phyloP scores from a whole-genome alignment of 345 rosid genomes.

The Triadica sebifera region DNA sequence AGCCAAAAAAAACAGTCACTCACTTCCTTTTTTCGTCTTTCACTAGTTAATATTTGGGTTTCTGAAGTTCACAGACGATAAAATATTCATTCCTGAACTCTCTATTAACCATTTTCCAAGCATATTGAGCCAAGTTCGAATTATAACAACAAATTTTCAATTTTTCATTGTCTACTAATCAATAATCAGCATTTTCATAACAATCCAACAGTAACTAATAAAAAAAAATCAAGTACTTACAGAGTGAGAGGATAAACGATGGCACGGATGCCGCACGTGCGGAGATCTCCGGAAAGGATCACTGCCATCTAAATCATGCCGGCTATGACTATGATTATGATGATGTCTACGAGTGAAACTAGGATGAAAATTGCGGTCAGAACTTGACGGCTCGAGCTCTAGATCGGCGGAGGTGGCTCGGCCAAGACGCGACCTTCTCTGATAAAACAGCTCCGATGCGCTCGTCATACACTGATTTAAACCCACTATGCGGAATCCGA shows the following conservation, averaged over 20 bases:
- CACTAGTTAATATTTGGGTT: too few species aligned
- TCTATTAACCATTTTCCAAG: too few species aligned
- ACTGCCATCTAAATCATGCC: conserved; percentile 56
- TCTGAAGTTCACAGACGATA: too few species aligned
- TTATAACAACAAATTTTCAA: too few species aligned
- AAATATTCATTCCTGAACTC: too few species aligned
- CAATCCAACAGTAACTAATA: background rate
- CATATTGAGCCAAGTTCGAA: too few species aligned
- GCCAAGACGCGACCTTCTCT: conserved; percentile 68
- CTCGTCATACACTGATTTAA: conserved; percentile 68
- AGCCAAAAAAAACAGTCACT: too few species aligned
- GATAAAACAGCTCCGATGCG: conserved; percentile 83
- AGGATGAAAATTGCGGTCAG: conserved; percentile 40
- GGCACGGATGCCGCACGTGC: conserved; percentile 42
- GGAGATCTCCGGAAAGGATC: conserved; percentile 57
- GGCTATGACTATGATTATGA: conserved; percentile 29
- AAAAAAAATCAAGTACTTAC: conserved; percentile 23
- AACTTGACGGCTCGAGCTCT: conserved; percentile 33
- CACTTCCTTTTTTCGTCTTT: too few species aligned
- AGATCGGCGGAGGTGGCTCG: conserved; percentile 41
- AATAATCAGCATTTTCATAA: background rate
- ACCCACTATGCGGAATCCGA: background rate
- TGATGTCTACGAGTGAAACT: conserved; percentile 46
- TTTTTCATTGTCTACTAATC: too few species aligned
- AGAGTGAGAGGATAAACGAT: conserved; percentile 31